Percentiles rank a stretch among this genome's conserved stretches.
Evolutionary conservation across 2,329 filamentous ascomycete genomes (phyloP).

Genomic region (Hymenoscyphus fraxineus): DNA sequence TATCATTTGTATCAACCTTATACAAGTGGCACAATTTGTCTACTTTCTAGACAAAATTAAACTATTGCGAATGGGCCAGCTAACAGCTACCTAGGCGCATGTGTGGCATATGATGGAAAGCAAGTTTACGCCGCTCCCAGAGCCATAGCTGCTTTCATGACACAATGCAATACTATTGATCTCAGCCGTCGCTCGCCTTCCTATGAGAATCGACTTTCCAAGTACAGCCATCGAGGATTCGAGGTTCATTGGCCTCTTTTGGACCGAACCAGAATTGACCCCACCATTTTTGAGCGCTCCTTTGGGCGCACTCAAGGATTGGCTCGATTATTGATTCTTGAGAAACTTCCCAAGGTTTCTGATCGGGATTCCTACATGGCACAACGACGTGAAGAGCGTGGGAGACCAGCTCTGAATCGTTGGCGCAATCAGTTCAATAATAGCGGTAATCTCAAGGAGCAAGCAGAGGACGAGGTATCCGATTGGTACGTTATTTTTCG

Average conservation of each 20-base stretch:
- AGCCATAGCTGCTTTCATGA: constrained; percentile 74
- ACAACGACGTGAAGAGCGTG: constrained; percentile 67
- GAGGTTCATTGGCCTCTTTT: constrained; percentile 77
- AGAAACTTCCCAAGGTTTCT: constrained; percentile 66
- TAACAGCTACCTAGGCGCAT: constrained; percentile 43
- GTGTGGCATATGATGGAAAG: constrained; percentile 73
- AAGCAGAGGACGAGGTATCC: constrained; percentile 74
- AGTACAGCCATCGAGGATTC: constrained; percentile 80
- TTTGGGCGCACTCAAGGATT: constrained; percentile 74
- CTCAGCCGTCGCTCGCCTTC: constrained; percentile 76
- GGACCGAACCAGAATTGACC: constrained; percentile 72
- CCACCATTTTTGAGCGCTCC: constrained; percentile 80
- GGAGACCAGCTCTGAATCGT: constrained; percentile 56
- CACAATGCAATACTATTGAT: constrained; percentile 78
- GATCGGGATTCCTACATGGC: constrained; percentile 69
- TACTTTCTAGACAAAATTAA: not conserved
- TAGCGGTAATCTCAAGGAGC: constrained; percentile 70
- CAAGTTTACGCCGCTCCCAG: constrained; percentile 78
- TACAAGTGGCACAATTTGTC: too few relatives aligned
- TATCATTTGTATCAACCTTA: too few relatives aligned
- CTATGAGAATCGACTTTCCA: constrained; percentile 82
- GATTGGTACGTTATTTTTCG: constrained; percentile 54
- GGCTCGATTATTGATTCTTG: constrained; percentile 73
- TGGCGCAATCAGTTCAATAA: constrained; percentile 41
- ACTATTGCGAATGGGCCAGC: not conserved